Evolutionary conservation across 306 rosid genomes (phyloP).

Genomic region (Prunus fruticosa): DNA sequence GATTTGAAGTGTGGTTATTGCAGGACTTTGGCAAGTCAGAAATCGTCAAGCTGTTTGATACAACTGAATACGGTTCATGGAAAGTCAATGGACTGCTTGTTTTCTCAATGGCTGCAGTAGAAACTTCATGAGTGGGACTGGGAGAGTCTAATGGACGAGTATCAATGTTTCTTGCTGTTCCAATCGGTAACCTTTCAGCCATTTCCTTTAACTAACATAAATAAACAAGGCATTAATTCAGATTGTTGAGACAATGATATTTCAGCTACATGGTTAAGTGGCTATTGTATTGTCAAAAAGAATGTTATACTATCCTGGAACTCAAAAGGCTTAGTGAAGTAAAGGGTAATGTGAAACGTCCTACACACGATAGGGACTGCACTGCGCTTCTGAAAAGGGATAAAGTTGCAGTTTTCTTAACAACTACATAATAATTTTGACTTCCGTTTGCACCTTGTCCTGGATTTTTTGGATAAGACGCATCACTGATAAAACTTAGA

Average conservation of each 20-base stretch:
- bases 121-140: constrained; percentile 45
- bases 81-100: constrained; percentile 24
- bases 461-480: neutral
- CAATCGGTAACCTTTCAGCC: constrained; percentile 89
- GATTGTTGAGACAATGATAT: neutral
- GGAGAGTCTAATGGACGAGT: constrained; percentile 47
- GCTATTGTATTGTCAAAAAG: neutral
- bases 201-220: constrained; percentile 62
- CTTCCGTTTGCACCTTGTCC: neutral
- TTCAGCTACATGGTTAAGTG: neutral
- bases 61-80: constrained; percentile 54
- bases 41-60: constrained; percentile 42
- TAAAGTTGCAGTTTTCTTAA: neutral
- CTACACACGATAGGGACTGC: neutral
- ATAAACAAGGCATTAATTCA: neutral
- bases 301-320: neutral
- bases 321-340: neutral
- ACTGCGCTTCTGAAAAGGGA: neutral
- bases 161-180: constrained; percentile 51
- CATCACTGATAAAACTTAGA: neutral
- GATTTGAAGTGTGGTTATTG: constrained; percentile 39
- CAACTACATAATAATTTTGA: neutral
- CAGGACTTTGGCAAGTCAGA: constrained; percentile 46
- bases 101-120: constrained; percentile 48
- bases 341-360: neutral